Conservation (phyloP, 2,329 filamentous ascomycete species). For the Stagonosporopsis tanaceti region DNA sequence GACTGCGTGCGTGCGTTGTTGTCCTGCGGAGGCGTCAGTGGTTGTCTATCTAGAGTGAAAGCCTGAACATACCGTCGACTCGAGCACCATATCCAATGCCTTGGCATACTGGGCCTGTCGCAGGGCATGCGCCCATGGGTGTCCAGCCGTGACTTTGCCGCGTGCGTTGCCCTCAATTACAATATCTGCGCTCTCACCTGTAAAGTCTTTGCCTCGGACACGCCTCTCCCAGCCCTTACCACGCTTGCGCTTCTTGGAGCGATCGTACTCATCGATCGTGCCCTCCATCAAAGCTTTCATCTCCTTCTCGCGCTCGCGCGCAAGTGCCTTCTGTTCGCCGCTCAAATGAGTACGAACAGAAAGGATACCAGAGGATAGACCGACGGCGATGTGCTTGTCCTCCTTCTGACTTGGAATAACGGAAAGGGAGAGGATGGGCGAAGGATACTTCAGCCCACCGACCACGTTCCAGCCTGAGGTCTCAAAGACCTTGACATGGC, state of each 20-base stretch:
- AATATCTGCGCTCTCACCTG: conserved; percentile 86
- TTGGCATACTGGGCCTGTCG: conserved; percentile 78
- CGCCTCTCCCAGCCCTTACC: conserved; percentile 68
- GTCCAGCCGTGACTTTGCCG: conserved; percentile 69
- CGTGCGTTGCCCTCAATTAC: conserved; percentile 80
- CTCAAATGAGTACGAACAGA: conserved; percentile 89
- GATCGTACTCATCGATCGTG: conserved; percentile 79
- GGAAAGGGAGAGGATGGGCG: conserved; percentile 84
- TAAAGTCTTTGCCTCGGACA: conserved; percentile 76
- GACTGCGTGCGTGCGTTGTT: conserved; percentile 51
- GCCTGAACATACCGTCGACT: conserved; percentile 42
- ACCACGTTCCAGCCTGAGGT: conserved; percentile 95
- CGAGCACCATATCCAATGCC: conserved; percentile 81
- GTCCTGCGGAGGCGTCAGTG: conserved; percentile 31
- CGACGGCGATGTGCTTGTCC: conserved; percentile 93
- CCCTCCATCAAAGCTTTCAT: conserved; percentile 84
- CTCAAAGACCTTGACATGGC: conserved; percentile 96
- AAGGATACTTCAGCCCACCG: conserved; percentile 91
- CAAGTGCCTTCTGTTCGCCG: conserved; percentile 78
- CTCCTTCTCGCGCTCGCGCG: conserved; percentile 79
- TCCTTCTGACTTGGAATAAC: conserved; percentile 76
- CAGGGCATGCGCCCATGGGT: conserved; percentile 82
- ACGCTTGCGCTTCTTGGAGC: conserved; percentile 70
- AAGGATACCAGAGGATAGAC: conserved; percentile 92
- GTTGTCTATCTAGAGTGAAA: background rate